A percentile compares a stretch with the other conserved stretches of the same genome.
phyloP scores from a whole-genome alignment of 176 grass and related monocot species.

The Carex cristatella region DNA sequence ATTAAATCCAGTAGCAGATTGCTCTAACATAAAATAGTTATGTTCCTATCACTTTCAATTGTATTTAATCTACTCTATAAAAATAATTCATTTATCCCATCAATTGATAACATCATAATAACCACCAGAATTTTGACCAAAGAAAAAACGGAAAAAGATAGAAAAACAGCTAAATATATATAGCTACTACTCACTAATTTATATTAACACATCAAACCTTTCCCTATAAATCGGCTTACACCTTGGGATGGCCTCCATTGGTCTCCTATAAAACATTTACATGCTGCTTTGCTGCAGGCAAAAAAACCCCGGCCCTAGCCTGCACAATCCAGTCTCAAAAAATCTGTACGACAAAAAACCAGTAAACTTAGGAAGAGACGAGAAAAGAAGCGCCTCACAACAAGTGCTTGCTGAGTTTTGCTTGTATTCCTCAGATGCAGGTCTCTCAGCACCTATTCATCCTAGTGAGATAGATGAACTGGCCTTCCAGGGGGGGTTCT shows the following conservation, averaged over 20 bases:
- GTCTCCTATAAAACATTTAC: constrained; percentile 69
- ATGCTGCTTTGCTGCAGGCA: constrained; percentile 27
- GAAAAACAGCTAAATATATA: constrained; percentile 50
- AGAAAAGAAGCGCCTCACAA: neutral
- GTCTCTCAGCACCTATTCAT: constrained; percentile 8
- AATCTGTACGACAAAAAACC: constrained; percentile 16
- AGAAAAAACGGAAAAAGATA: neutral
- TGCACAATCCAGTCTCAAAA: constrained; percentile 12
- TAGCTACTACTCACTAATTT: constrained; percentile 3
- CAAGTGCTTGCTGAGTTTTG: constrained; percentile 6
- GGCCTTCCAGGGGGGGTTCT: neutral
- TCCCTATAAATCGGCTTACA: constrained; percentile 48
- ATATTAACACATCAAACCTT: constrained; percentile 51
- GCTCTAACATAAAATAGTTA: neutral
- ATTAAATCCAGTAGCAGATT: neutral
- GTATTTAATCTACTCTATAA: constrained; percentile 10
- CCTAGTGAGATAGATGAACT: neutral
- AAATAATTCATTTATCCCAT: neutral
- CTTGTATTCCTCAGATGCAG: neutral
- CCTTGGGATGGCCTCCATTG: constrained; percentile 6
- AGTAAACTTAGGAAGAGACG: neutral
- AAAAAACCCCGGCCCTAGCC: constrained; percentile 1
- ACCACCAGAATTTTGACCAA: neutral
- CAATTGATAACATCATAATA: constrained; percentile 6
- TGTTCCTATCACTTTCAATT: constrained; percentile 7